Percentiles rank a stretch among this genome's conserved stretches.
These are phyloP conservation scores for Cucumis variabilis DNA, from an alignment of 331 rosid species.

Conservation along the genomic window DNA sequence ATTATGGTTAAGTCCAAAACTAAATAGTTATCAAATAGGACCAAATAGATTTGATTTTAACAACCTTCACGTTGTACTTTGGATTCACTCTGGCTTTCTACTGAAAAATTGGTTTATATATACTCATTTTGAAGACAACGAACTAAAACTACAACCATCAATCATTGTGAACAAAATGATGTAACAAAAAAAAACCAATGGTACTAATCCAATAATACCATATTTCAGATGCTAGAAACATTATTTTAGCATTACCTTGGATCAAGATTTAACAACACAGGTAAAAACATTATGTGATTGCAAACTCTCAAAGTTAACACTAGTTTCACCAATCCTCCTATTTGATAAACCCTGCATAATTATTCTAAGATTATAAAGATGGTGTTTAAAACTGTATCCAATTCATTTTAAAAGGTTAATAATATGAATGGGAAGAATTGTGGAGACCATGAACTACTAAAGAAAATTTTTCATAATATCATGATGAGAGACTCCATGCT, in stretches of 20 bases:
- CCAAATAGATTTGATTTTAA: slow-evolving; percentile 35
- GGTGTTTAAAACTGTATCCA: not conserved
- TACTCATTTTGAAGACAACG: no score
- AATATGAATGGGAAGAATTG: not conserved
- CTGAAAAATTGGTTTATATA: no score
- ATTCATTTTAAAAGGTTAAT: not conserved
- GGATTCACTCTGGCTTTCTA: slow-evolving; percentile 49
- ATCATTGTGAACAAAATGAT: no score
- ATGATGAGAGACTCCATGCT: not conserved
- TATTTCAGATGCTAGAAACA: no score
- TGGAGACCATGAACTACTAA: not conserved
- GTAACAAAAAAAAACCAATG: no score
- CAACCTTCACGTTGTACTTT: slow-evolving; percentile 60
- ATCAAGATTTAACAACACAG: slow-evolving; percentile 91
- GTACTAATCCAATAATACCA: not conserved
- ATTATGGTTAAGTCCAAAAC: not conserved
- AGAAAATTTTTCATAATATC: not conserved
- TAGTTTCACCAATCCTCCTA: slow-evolving; percentile 95
- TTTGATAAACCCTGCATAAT: slow-evolving; percentile 85
- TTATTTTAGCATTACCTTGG: no score
- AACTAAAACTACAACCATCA: no score
- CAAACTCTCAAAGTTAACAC: slow-evolving; percentile 97
- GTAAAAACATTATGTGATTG: slow-evolving; percentile 98
- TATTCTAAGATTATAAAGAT: slow-evolving; percentile 11
- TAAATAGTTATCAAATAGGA: no score